phyloP scores from a whole-genome alignment of 1,284 basidiomycete species.

The Boletellus deceptivus region DNA sequence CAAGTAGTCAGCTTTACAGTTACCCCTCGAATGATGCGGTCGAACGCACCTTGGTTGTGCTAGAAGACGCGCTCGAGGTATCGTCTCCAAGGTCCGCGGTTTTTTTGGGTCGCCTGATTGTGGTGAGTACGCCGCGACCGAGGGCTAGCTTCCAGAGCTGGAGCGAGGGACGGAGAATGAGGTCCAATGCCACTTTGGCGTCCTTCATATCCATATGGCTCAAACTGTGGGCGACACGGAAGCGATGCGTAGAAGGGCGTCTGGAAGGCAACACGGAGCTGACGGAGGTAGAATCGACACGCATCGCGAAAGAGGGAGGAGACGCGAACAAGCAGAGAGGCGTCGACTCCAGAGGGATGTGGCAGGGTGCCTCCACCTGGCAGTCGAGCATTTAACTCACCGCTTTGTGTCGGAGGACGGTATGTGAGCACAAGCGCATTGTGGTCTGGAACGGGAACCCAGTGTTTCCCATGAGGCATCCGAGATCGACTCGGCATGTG shows the following conservation, averaged over 20 bases:
- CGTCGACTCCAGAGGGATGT: background rate
- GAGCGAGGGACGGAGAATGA: slow-evolving; percentile 25
- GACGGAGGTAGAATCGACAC: slow-evolving; percentile 3
- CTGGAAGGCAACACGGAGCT: slow-evolving; percentile 8
- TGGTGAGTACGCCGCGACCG: background rate
- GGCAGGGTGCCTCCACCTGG: background rate
- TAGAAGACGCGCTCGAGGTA: slow-evolving; percentile 10
- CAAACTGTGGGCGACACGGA: slow-evolving; percentile 13
- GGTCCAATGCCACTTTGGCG: slow-evolving; percentile 16
- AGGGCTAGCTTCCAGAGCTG: slow-evolving; percentile 22
- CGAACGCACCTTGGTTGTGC: slow-evolving; percentile 17
- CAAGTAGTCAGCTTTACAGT: slow-evolving; percentile 9
- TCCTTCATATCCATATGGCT: slow-evolving; percentile 16
- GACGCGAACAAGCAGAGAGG: background rate
- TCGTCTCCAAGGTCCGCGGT: slow-evolving; percentile 3
- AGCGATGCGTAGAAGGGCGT: slow-evolving; percentile 6
- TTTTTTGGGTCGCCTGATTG: slow-evolving; percentile 9
- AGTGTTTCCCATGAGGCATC: slow-evolving; percentile 19
- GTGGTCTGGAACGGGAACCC: slow-evolving; percentile 21
- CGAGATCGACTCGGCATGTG: slow-evolving; percentile 17
- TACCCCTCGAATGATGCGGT: background rate
- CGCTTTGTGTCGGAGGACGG: slow-evolving; percentile 6
- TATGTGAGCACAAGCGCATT: slow-evolving; percentile 21
- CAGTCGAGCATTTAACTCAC: slow-evolving; percentile 28
- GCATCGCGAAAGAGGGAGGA: slow-evolving; percentile 14